A percentile compares a stretch with the other conserved stretches of the same genome.
phyloP scores from a whole-genome alignment of 2,329 filamentous ascomycete species.

The Aureobasidium leucospermi region DNA sequence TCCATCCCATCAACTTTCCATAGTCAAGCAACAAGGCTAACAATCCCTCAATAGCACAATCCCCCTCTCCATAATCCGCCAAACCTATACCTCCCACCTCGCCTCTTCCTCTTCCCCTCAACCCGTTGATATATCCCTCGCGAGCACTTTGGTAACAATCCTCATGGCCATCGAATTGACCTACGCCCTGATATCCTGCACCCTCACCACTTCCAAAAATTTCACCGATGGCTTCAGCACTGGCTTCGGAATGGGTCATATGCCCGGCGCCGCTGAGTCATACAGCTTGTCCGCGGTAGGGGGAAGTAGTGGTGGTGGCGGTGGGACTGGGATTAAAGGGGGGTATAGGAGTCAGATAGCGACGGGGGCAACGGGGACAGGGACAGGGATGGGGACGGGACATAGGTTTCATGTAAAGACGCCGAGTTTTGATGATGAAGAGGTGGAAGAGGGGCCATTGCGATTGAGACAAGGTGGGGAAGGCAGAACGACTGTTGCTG shows the following conservation, averaged over 20 bases:
- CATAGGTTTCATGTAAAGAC: background rate
- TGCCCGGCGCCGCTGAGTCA: constrained; percentile 22
- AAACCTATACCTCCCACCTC: constrained; percentile 27
- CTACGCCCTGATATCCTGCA: constrained; percentile 35
- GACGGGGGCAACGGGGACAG: background rate
- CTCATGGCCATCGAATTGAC: constrained; percentile 33
- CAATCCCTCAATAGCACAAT: constrained; percentile 22
- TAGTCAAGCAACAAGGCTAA: background rate
- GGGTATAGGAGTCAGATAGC: background rate
- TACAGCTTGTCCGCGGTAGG: constrained; percentile 21
- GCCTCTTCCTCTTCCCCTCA: constrained; percentile 17
- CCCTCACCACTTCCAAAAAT: constrained; percentile 35
- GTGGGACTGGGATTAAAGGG: too few relatives aligned
- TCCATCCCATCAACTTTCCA: background rate
- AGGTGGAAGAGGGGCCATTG: background rate
- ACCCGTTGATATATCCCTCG: constrained; percentile 25
- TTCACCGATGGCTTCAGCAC: constrained; percentile 36
- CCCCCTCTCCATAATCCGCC: constrained; percentile 28
- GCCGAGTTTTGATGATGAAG: background rate
- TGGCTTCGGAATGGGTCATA: constrained; percentile 30
- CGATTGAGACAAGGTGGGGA: background rate
- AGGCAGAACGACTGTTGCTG: background rate
- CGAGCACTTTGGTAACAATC: constrained; percentile 28
- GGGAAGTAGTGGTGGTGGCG: background rate
- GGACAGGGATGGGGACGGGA: background rate